Conservation (phyloP, 1,284 basidiomycete species). For the Ganoderma meredithae region DNA sequence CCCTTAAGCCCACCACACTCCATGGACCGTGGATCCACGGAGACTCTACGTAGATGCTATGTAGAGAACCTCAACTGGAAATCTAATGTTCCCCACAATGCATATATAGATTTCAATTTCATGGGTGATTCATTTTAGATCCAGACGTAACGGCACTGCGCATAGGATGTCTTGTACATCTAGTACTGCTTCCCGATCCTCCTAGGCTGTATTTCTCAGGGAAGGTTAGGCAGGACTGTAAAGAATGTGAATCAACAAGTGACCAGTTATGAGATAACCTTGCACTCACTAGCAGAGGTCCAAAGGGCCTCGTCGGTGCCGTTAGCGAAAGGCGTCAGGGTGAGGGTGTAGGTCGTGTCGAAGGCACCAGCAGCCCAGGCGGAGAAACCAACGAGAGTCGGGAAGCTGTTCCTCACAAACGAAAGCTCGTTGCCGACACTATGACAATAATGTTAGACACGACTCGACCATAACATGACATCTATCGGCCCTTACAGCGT, state of each 20-base stretch:
- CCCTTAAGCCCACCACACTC: no score
- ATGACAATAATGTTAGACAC: neutral
- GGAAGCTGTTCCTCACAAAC: conserved; percentile 55
- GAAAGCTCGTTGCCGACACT: conserved; percentile 54
- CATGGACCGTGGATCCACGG: no score
- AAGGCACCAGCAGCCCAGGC: conserved; percentile 53
- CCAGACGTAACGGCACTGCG: neutral
- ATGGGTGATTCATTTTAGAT: neutral
- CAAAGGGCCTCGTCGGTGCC: conserved; percentile 49
- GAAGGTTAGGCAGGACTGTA: conserved; percentile 28
- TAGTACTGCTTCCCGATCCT: conserved; percentile 1
- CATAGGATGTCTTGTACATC: neutral
- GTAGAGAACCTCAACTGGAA: no score
- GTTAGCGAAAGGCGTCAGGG: conserved; percentile 45
- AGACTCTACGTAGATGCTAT: no score
- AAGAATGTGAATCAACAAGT: neutral
- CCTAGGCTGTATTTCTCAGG: conserved; percentile 3
- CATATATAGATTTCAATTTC: neutral
- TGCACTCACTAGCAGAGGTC: conserved; percentile 40
- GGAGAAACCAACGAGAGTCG: conserved; percentile 57
- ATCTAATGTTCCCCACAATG: no score
- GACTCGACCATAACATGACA: neutral
- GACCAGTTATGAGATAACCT: neutral
- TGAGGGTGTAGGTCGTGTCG: conserved; percentile 47
- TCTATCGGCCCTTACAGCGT: conserved; percentile 41